phyloP scores from a whole-genome alignment of 2,329 filamentous ascomycete species.

The Fusarium brevicatenulatum region DNA sequence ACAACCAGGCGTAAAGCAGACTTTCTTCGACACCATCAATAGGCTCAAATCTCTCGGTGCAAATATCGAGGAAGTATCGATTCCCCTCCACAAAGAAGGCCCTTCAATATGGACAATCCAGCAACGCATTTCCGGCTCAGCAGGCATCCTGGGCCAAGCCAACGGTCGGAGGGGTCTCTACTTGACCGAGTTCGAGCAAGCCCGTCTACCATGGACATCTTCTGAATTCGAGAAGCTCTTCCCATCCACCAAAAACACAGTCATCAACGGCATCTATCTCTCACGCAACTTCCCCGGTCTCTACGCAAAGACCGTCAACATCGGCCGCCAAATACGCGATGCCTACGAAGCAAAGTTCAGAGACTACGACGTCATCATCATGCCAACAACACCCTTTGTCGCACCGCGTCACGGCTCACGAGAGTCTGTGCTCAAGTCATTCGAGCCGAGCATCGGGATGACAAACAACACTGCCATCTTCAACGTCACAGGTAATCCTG shows the following conservation, averaged over 20 bases:
- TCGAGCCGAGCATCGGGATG: constrained; percentile 62
- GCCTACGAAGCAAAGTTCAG: constrained; percentile 55
- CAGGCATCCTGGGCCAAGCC: constrained; percentile 55
- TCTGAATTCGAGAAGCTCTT: constrained; percentile 63
- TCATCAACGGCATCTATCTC: constrained; percentile 62
- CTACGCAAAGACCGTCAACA: constrained; percentile 61
- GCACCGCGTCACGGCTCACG: constrained; percentile 55
- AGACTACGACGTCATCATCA: constrained; percentile 57
- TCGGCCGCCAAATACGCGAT: constrained; percentile 57
- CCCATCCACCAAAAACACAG: constrained; percentile 64
- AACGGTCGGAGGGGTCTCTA: constrained; percentile 59
- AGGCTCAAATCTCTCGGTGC: constrained; percentile 59
- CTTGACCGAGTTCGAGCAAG: constrained; percentile 61
- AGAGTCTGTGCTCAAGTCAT: constrained; percentile 55
- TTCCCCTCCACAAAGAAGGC: constrained; percentile 60
- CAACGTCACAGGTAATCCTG: constrained; percentile 67
- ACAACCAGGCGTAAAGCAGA: constrained; percentile 52
- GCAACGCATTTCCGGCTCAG: constrained; percentile 56
- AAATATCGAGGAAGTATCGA: constrained; percentile 59
- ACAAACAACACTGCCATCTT: constrained; percentile 67
- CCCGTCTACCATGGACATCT: constrained; percentile 57
- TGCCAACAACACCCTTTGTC: constrained; percentile 60
- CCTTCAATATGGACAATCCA: constrained; percentile 63
- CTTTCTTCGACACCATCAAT: constrained; percentile 54
- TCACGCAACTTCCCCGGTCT: constrained; percentile 55